These are phyloP conservation scores for Mycena rosella DNA, from an alignment of 768 basidiomycete species.

Conservation along the genomic window DNA sequence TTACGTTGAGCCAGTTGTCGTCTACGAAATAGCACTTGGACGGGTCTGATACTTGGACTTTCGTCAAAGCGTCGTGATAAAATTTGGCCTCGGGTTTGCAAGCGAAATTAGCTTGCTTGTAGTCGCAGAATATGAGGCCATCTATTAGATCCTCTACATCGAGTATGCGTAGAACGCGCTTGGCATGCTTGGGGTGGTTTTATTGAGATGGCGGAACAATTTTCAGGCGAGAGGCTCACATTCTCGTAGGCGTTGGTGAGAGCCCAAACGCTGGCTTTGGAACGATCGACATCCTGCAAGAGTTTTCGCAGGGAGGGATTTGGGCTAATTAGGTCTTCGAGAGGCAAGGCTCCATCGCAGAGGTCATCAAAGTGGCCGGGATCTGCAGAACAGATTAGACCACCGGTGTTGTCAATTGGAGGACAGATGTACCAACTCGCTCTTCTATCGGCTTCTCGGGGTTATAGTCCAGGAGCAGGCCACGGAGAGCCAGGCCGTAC, in stretches of 20 bases:
- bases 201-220: background rate
- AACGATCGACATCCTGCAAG: constrained; percentile 82
- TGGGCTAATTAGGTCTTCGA: constrained; percentile 83
- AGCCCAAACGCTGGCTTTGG: constrained; percentile 85
- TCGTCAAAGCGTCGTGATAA: constrained; percentile 77
- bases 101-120: constrained; percentile 70
- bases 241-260: constrained; percentile 87
- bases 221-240: constrained; percentile 53
- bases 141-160: constrained; percentile 79
- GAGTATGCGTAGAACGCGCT: constrained; percentile 82
- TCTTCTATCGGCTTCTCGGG: no score
- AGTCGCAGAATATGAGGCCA: constrained; percentile 85
- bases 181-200: constrained; percentile 75
- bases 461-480: constrained; percentile 80
- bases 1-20: constrained; percentile 78
- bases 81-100: constrained; percentile 87
- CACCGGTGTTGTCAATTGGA: background rate
- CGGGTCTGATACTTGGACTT: constrained; percentile 72
- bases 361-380: constrained; percentile 86
- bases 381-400: constrained; percentile 54
- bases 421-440: constrained; percentile 63
- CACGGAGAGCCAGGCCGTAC: constrained; percentile 87
- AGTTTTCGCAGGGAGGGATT: constrained; percentile 73
- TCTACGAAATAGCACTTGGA: constrained; percentile 85
- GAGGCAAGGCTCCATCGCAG: constrained; percentile 87